Evolutionary conservation across 164 flowering plant species (phyloP).

Genomic region (Akebia trifoliata): DNA sequence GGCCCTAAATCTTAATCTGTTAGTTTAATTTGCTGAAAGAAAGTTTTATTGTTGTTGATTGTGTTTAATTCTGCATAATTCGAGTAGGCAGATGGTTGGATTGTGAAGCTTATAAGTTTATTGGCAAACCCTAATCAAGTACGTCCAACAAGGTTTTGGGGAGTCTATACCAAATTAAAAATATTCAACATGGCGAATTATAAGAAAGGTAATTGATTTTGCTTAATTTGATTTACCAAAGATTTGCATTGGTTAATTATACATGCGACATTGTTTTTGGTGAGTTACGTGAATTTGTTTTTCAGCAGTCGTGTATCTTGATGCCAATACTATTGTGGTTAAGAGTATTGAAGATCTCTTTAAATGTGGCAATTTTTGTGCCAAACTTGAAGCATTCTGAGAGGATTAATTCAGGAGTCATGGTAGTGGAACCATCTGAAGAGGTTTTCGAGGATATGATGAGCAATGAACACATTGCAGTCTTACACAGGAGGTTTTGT

Average conservation of each 20-base stretch:
- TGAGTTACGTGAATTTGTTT: too few species aligned
- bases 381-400: conserved; percentile 98
- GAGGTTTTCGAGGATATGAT: conserved; percentile 79
- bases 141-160: conserved; percentile 95
- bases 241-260: too few species aligned
- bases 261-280: too few species aligned
- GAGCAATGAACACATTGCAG: conserved; percentile 63
- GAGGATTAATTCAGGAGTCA: conserved; percentile 93
- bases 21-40: too few species aligned
- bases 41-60: neutral
- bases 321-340: conserved; percentile 96
- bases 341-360: conserved; percentile 88
- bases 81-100: conserved; percentile 99
- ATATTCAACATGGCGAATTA: conserved; percentile 90
- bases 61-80: too few species aligned
- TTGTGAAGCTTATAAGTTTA: conserved; percentile 71
- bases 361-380: conserved; percentile 91
- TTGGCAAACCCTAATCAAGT: conserved; percentile 87
- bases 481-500: conserved; percentile 88
- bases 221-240: too few species aligned
- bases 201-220: conserved; percentile 79
- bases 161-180: conserved; percentile 93
- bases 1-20: too few species aligned
- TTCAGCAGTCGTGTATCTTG: conserved; percentile 90
- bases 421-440: conserved; percentile 96